Base-by-base conservation (phyloP, 2,329 filamentous ascomycete genomes). In the Phaeosphaeria sp. region DNA sequence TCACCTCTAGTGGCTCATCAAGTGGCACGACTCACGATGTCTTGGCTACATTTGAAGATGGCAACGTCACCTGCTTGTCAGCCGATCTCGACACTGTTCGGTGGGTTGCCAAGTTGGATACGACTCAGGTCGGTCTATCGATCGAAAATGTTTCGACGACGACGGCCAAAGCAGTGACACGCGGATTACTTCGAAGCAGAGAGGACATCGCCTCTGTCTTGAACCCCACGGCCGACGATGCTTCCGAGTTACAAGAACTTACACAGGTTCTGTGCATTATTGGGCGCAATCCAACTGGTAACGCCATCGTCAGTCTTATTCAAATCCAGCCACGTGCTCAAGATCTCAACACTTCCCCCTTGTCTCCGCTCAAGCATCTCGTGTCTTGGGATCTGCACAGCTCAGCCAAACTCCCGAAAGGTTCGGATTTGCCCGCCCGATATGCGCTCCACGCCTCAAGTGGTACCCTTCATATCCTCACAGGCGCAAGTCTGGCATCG, bases 361-460 rank as follows among this genome's bases (percentile, higher is more conserved):
- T 71, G 11, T 65, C 69, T 10, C 71, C 71, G 7, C 50, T 75
- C 11, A 75, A 77, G 55, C 68, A 75, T 27, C 64, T 79, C 27
- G 57, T 72, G 2, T 67, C 72, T 1, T 72, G 72, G 63, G 52
- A 61, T 18, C 53, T 78, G 5, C 74, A 73, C 1, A 58, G 53
- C 15, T 54, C 67, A 1, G 54, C 63, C 1, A 64, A 57, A 39
- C 15, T n/a, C 46, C 55, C 3, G 17, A 64, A 4, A 50, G 48
- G 7, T 30, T 52, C 4, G 56, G 58, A 25, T 21, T 54, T 9
- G 36, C 55, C 61, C 20, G 49, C 67, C 5, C 63, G 64, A 9
- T 89, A 85, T 66, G 82, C 84, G 27, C 76, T 92, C 1, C 87
- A 93, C 62, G 78, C 87, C 22, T 83, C 84, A 20, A 85, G 86